Base-by-base conservation (phyloP, 2,329 filamentous ascomycete species). In the Aaosphaeria arxii region DNA sequence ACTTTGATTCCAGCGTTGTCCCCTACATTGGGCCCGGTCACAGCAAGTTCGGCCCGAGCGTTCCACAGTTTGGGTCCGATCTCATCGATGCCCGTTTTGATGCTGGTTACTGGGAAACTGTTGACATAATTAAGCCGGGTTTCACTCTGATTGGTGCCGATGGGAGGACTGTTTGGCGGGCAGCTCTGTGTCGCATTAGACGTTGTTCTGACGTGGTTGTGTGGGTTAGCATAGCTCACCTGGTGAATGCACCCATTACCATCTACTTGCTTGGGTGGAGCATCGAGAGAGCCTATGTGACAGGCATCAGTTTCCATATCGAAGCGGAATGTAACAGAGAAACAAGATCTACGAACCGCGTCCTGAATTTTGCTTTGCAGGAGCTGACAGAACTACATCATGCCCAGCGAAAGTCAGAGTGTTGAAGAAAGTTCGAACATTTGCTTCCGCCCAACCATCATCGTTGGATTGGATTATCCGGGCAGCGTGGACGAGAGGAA, bases 371-470 rank as follows among this genome's bases (percentile, higher is more conserved):
- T 88, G 82, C 47, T 86, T 79, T 0, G 86, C 85, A 0, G 86
- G 86, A 0, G 75, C 82, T 0, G 84, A 87, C 5, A 89, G 73
- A 7, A 88, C 74, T 6, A 83, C 82, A 7, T 81, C 73, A 56
- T 88, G 79, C 0, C 82, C 82, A 2, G 79, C 76, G 1, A 67
- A 67, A 7, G 69, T 76, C 38, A 89, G 69, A 9, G 76, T 73
- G 45, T 81, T 68, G 67, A 85, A 81, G 44, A 88, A 72, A 0
- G 77, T 75, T 11, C 86, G 79, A 43, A 85, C 71, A 59, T 88
- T 87, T 38, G 77, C 77, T 70, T 88, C 86, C 5, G 85, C 84
- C 86, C 86, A 89, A 32, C 86, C 86, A 62, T 89, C 86, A 55
- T 89, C 86, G 66, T 89, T 89, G 54, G 79, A 79, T 48, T 85